phyloP scores from a whole-genome alignment of 2,329 filamentous ascomycete species.

The Xylariaceae sp. region DNA sequence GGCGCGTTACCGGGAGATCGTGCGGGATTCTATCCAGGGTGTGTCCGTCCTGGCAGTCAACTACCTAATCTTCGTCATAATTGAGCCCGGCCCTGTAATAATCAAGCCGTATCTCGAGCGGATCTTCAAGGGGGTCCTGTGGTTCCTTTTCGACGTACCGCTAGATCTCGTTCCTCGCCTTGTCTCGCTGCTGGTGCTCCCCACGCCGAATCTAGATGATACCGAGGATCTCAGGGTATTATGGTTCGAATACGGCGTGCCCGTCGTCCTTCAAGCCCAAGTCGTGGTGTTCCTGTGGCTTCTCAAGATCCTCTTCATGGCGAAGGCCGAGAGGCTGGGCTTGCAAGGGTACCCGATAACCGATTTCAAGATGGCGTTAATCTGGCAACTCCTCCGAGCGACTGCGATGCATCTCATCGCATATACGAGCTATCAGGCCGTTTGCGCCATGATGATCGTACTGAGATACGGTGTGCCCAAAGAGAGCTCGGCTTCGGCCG shows the following conservation, averaged over 20 bases:
- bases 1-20: not conserved
- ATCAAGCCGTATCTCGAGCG: not conserved
- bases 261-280: conserved; percentile 18
- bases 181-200: conserved; percentile 10
- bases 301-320: conserved; percentile 18
- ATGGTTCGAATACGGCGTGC: conserved; percentile 20
- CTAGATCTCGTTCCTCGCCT: conserved; percentile 6
- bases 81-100: not conserved
- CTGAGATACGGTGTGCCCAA: not conserved
- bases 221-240: not conserved
- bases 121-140: not conserved
- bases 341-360: conserved; percentile 7
- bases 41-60: conserved; percentile 2
- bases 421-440: conserved; percentile 26
- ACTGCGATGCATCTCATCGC: conserved; percentile 24
- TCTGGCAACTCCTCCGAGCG: conserved; percentile 22
- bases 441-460: conserved; percentile 9
- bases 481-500: not conserved
- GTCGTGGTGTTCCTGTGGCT: conserved; percentile 20
- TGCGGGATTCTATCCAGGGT: conserved; percentile 2
- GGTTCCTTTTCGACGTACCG: conserved; percentile 8
- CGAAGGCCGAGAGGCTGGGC: conserved; percentile 18
- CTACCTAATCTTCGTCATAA: not conserved
- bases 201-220: conserved; percentile 12
- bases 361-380: conserved; percentile 16